Base-by-base conservation (phyloP, 164 flowering plant genomes). In the Berberis thunbergii region DNA sequence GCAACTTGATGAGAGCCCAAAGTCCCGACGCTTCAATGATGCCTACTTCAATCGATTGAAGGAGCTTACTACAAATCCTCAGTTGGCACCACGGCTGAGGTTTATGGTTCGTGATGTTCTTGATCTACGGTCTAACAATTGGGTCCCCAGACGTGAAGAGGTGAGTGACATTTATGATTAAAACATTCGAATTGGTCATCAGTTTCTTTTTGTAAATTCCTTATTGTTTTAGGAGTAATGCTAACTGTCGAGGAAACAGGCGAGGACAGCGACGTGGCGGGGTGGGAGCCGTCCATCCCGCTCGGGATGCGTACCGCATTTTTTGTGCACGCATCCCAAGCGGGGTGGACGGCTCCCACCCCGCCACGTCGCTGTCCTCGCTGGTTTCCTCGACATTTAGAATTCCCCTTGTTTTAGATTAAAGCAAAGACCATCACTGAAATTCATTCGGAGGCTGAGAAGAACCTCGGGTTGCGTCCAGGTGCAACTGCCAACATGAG, bases 111-210 rank as follows among this genome's bases (percentile, higher is more conserved):
- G 90, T 42, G 77, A 89, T 82, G 89, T 94, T 68, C 72, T 89
- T 66, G 99, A 95, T 64, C 58, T 84, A 62, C 91, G 99, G 40
- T 54, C 89, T 39, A 85, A 88, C 64, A 80, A 79, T 46, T 95
- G 99, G 99, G 81, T 91, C 60, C 97, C 99, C 0, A 81, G 97
- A 61, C 87, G 96, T 41, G 96, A 94, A 75, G 96, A 91, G 96
- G 96, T 88, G 8, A 46, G 44, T 26, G 26, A 0, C 26, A 26
- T 26, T 26, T 26, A 26, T 26, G 26, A 26, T 26, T 26, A 26
- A 26, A 26, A 26, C 26, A 26, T 26, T 26, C 26, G 26, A 26
- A 26, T 26, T 26, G 26, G 26, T 26, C 26, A 10, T 4, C 7
- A 12, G 38, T 46, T 57, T 61, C 13, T 53, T 38, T 49, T 68